Conservation (phyloP, 495 filamentous ascomycete species). For the Penicillium pulvis region DNA sequence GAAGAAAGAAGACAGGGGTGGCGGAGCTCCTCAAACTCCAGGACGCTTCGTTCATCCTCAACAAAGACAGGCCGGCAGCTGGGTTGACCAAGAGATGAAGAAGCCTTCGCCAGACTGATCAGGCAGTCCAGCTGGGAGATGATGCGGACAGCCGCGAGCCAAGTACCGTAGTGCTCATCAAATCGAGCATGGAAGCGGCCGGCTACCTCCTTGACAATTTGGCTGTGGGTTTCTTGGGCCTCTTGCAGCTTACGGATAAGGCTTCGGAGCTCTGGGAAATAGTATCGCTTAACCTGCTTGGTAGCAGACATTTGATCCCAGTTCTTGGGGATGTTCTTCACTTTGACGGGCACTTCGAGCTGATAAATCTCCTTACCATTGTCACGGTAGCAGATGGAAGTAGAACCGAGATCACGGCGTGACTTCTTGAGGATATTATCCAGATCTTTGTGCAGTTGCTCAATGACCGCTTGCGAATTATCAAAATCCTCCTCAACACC, state of each 20-base stretch:
- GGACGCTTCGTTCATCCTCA: slow-evolving; percentile 76
- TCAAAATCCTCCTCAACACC: slow-evolving; percentile 95
- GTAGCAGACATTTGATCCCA: slow-evolving; percentile 99
- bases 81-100: slow-evolving; percentile 76
- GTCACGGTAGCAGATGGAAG: slow-evolving; percentile 78
- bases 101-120: slow-evolving; percentile 88
- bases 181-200: slow-evolving; percentile 84
- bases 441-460: slow-evolving; percentile 70
- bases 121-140: slow-evolving; percentile 93
- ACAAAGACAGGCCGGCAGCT: slow-evolving; percentile 88
- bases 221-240: slow-evolving; percentile 89
- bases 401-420: slow-evolving; percentile 64
- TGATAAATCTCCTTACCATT: slow-evolving; percentile 98
- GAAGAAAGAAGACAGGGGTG: slow-evolving; percentile 92
- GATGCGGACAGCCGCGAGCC: slow-evolving; percentile 85
- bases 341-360: slow-evolving; percentile 83
- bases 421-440: slow-evolving; percentile 69
- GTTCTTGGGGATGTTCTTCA: slow-evolving; percentile 76
- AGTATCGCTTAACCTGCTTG: slow-evolving; percentile 88
- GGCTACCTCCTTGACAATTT: slow-evolving; percentile 87
- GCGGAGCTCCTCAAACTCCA: slow-evolving; percentile 89
- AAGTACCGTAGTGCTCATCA: slow-evolving; percentile 82
- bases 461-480: slow-evolving; percentile 74
- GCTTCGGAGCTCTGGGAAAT: slow-evolving; percentile 78
- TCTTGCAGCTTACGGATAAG: slow-evolving; percentile 88